Evolutionary conservation across 352 stramenopile species (phyloP).

Genomic region (Phytophthora kernoviae): DNA sequence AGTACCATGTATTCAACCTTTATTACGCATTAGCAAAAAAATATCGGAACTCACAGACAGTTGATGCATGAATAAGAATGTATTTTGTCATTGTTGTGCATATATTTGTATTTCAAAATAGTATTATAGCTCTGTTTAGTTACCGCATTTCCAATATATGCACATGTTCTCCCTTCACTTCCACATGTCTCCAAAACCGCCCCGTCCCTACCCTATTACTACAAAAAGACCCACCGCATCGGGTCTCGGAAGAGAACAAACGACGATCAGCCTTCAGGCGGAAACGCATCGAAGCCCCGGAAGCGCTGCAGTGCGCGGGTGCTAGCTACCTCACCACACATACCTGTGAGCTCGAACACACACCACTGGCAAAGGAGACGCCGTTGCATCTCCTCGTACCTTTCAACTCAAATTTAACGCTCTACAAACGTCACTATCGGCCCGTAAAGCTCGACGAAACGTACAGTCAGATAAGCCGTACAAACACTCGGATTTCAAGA

Average conservation of each 20-base stretch:
- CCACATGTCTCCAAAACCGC: not conserved
- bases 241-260: conserved; percentile 35
- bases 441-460: conserved; percentile 1
- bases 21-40: no score
- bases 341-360: not conserved
- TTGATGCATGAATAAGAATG: no score
- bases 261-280: conserved; percentile 30
- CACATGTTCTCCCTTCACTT: not conserved
- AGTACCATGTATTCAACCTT: no score
- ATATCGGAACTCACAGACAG: no score
- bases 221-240: conserved; percentile 16
- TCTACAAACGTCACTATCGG: conserved; percentile 15
- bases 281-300: conserved; percentile 12
- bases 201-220: not conserved
- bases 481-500: not conserved
- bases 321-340: conserved; percentile 9
- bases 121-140: no score
- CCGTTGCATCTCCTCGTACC: not conserved
- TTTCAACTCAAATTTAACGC: not conserved
- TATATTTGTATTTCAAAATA: no score
- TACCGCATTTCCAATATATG: no score
- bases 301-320: conserved; percentile 21
- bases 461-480: not conserved
- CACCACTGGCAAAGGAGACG: conserved; percentile 5
- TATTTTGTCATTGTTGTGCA: no score